Evolutionary conservation across 495 filamentous ascomycete genomes (phyloP).

Genomic region (Parathielavia hyrcaniae): DNA sequence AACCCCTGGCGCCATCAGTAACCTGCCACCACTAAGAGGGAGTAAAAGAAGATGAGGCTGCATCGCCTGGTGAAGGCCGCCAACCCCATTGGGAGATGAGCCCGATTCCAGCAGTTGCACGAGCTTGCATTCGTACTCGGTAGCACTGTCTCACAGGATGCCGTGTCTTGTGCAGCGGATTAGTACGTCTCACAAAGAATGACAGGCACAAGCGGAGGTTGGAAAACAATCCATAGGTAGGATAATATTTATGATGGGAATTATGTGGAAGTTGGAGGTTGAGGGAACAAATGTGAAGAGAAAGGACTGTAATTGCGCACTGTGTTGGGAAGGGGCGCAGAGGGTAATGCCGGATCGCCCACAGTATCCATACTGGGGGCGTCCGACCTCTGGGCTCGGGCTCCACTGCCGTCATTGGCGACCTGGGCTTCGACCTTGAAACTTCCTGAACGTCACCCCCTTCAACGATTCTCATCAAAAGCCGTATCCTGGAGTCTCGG

Average conservation of each 20-base stretch:
- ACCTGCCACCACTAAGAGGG: neutral
- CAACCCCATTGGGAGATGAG: neutral
- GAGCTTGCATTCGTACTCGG: neutral
- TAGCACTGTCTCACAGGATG: too few relatives aligned
- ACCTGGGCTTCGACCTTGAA: neutral
- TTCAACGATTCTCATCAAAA: neutral
- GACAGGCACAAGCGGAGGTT: too few relatives aligned
- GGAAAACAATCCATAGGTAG: too few relatives aligned
- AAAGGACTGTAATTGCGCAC: too few relatives aligned
- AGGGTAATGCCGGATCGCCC: neutral
- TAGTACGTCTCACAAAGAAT: neutral
- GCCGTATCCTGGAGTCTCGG: neutral
- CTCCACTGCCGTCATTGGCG: conserved; percentile 4
- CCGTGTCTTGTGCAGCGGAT: neutral
- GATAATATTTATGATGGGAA: too few relatives aligned
- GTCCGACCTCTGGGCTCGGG: too few relatives aligned
- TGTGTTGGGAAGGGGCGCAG: neutral
- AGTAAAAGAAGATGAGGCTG: neutral
- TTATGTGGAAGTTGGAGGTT: neutral
- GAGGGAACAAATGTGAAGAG: too few relatives aligned
- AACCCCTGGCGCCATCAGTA: neutral
- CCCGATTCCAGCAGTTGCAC: neutral
- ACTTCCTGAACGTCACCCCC: neutral
- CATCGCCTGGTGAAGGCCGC: neutral
- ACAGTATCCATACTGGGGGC: neutral